These are phyloP conservation scores for Pseudogymnoascus sp. DNA, from an alignment of 2,329 filamentous ascomycete genomes.

Conservation along the genomic window DNA sequence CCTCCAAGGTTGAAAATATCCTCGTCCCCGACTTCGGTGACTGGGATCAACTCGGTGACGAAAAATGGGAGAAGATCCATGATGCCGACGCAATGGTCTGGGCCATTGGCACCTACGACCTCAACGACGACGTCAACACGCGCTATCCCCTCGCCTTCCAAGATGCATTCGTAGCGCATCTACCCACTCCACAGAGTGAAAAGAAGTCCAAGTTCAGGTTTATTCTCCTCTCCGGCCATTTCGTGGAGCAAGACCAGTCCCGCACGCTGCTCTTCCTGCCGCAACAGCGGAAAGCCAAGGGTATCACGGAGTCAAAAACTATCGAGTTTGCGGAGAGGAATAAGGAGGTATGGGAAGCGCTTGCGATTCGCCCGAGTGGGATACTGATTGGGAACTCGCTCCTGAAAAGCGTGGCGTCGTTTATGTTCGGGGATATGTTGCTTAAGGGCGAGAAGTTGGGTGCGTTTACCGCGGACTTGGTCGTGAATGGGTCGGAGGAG, in stretches of 20 bases:
- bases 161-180: conserved; percentile 16
- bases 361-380: conserved; percentile 19
- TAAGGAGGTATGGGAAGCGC: conserved; percentile 15
- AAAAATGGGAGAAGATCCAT: conserved; percentile 20
- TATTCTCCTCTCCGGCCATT: conserved; percentile 29
- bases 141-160: conserved; percentile 23
- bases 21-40: conserved; percentile 21
- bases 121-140: conserved; percentile 16
- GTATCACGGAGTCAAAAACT: conserved; percentile 18
- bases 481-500: conserved; percentile 18
- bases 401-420: background rate
- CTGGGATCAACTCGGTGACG: conserved; percentile 19
- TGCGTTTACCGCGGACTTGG: conserved; percentile 22
- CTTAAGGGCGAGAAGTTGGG: conserved; percentile 20
- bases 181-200: conserved; percentile 10
- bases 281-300: conserved; percentile 23
- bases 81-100: conserved; percentile 26
- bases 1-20: conserved; percentile 21
- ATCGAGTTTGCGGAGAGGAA: conserved; percentile 19
- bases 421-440: conserved; percentile 18
- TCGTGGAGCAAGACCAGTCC: conserved; percentile 28
- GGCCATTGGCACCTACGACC: conserved; percentile 23
- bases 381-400: conserved; percentile 14
- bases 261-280: conserved; percentile 23
- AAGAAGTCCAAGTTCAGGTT: conserved; percentile 22